Conservation (phyloP, 2,329 filamentous ascomycete genomes). For the Ophiostoma tasmaniense region DNA sequence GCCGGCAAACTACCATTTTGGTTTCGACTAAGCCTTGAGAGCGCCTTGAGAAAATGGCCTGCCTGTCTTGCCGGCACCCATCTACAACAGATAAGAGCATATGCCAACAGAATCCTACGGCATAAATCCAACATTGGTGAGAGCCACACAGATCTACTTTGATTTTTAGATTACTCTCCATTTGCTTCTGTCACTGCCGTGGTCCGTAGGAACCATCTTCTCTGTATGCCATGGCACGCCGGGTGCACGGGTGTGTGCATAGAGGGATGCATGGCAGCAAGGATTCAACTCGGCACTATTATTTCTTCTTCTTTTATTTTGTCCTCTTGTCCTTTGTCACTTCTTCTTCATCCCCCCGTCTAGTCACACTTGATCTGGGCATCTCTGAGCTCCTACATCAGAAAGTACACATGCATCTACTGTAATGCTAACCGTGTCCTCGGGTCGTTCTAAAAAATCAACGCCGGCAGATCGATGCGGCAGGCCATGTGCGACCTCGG, state of each 20-base stretch:
- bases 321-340: not conserved
- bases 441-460: too few relatives aligned
- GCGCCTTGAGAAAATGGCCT: too few relatives aligned
- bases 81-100: too few relatives aligned
- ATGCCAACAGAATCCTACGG: not conserved
- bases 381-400: not conserved
- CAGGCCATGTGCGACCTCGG: not conserved
- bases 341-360: not conserved
- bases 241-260: not conserved
- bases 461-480: not conserved
- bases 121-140: not conserved
- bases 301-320: not conserved
- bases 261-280: not conserved
- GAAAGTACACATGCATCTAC: too few relatives aligned
- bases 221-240: not conserved
- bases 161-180: not conserved
- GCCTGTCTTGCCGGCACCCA: too few relatives aligned
- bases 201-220: not conserved
- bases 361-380: not conserved
- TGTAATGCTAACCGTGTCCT: not conserved
- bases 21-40: too few relatives aligned
- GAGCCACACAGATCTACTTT: not conserved
- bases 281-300: not conserved
- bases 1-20: too few relatives aligned
- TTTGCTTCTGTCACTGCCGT: not conserved